These are phyloP conservation scores for Ceratocystis albifundus DNA, from an alignment of 2,329 filamentous ascomycete species.

Conservation along the genomic window DNA sequence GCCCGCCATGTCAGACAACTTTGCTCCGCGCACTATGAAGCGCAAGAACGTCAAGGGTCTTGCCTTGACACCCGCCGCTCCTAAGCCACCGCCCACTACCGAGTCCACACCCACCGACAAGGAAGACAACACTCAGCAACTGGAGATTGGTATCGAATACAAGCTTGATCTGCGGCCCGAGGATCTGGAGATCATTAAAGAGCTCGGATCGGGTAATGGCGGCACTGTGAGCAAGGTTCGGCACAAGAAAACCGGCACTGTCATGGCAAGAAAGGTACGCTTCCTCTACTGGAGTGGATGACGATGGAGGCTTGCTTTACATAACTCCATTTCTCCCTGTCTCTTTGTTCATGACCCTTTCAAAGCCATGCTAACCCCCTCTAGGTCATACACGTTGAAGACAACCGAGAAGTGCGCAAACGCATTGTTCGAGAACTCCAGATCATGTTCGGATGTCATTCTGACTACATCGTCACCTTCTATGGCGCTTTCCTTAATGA, in stretches of 20 bases:
- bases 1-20: constrained; percentile 47
- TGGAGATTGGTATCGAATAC: constrained; percentile 97
- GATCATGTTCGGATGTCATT: constrained; percentile 97
- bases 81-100: constrained; percentile 59
- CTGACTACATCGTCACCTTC: constrained; percentile 92
- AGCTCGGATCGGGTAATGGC: constrained; percentile 90
- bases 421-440: constrained; percentile 94
- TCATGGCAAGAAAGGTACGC: constrained; percentile 91
- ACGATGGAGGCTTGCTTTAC: background rate
- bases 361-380: background rate
- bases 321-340: background rate
- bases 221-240: constrained; percentile 97
- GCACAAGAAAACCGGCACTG: constrained; percentile 84
- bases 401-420: constrained; percentile 92
- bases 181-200: constrained; percentile 84
- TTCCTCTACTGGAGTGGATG: background rate
- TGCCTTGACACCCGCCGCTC: constrained; percentile 66
- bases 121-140: constrained; percentile 45
- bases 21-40: constrained; percentile 76
- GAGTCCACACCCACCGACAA: constrained; percentile 58
- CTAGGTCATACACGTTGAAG: constrained; percentile 94
- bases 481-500: constrained; percentile 96
- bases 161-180: constrained; percentile 84
- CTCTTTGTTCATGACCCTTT: background rate
- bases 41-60: constrained; percentile 98